These are phyloP conservation scores for Apiospora sp. DNA, from an alignment of 2,329 filamentous ascomycete species.

Conservation along the genomic window DNA sequence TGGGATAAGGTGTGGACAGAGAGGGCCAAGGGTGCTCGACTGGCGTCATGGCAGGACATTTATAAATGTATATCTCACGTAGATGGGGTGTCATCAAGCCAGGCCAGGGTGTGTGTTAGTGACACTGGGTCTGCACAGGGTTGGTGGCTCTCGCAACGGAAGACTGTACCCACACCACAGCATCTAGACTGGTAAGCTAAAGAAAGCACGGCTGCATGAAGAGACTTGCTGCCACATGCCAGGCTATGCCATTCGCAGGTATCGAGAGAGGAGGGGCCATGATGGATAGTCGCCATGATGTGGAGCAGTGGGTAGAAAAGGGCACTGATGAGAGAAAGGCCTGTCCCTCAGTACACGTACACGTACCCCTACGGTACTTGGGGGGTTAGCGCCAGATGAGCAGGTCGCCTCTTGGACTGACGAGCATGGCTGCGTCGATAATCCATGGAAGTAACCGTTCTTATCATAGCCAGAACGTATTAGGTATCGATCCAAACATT, in stretches of 20 bases:
- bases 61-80: constrained; percentile 25
- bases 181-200: constrained; percentile 20
- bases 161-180: constrained; percentile 21
- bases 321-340: not conserved
- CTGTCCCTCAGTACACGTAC: constrained; percentile 7
- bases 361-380: constrained; percentile 17
- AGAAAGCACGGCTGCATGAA: constrained; percentile 23
- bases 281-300: constrained; percentile 8
- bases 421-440: constrained; percentile 14
- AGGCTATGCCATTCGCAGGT: constrained; percentile 18
- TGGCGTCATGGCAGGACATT: constrained; percentile 25
- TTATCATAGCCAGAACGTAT: constrained; percentile 13
- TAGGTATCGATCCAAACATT: constrained; percentile 22
- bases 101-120: constrained; percentile 24
- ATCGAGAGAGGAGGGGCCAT: not conserved
- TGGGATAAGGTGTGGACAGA: constrained; percentile 21
- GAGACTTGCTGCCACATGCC: constrained; percentile 24
- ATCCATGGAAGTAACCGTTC: constrained; percentile 20
- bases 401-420: constrained; percentile 15
- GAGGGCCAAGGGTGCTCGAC: constrained; percentile 12
- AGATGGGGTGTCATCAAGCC: constrained; percentile 25
- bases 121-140: constrained; percentile 23
- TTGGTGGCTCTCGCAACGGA: constrained; percentile 23
- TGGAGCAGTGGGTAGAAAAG: constrained; percentile 15
- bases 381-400: not conserved